Conservation (phyloP, 2,329 filamentous ascomycete genomes). For the Fonsecaea nubica region DNA sequence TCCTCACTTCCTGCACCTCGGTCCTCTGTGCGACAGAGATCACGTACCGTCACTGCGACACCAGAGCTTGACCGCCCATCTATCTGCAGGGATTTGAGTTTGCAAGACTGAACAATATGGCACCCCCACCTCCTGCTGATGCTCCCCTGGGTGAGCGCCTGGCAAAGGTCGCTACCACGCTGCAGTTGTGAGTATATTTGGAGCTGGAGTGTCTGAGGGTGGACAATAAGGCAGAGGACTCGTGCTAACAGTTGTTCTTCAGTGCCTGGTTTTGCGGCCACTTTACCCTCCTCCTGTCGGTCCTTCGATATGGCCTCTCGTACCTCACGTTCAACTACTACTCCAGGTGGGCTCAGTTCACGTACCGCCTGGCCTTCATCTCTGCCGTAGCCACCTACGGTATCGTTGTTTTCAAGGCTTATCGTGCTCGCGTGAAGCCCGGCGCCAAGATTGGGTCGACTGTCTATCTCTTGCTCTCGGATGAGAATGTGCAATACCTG, state of each 20-base stretch:
- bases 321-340: slow-evolving; percentile 90
- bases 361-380: slow-evolving; percentile 89
- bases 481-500: slow-evolving; percentile 98
- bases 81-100: slow-evolving; percentile 7
- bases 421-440: slow-evolving; percentile 78
- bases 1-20: neutral
- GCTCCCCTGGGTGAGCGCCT: slow-evolving; percentile 77
- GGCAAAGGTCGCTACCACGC: slow-evolving; percentile 78
- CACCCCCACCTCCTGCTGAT: slow-evolving; percentile 73
- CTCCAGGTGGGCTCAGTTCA: slow-evolving; percentile 75
- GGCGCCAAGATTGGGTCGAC: slow-evolving; percentile 47
- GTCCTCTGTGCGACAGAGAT: neutral
- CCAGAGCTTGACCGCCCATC: slow-evolving; percentile 33
- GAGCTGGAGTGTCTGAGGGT: neutral
- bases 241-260: slow-evolving; percentile 42
- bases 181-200: slow-evolving; percentile 68
- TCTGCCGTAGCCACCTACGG: slow-evolving; percentile 92
- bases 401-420: slow-evolving; percentile 98
- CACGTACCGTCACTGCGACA: neutral
- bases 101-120: slow-evolving; percentile 57
- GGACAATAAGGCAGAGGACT: neutral
- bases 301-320: slow-evolving; percentile 81
- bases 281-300: slow-evolving; percentile 80
- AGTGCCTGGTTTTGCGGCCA: slow-evolving; percentile 68
- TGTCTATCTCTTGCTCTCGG: slow-evolving; percentile 71